Evolutionary conservation across 352 stramenopile genomes (phyloP).

Genomic region (Globisporangium okanoganense): DNA sequence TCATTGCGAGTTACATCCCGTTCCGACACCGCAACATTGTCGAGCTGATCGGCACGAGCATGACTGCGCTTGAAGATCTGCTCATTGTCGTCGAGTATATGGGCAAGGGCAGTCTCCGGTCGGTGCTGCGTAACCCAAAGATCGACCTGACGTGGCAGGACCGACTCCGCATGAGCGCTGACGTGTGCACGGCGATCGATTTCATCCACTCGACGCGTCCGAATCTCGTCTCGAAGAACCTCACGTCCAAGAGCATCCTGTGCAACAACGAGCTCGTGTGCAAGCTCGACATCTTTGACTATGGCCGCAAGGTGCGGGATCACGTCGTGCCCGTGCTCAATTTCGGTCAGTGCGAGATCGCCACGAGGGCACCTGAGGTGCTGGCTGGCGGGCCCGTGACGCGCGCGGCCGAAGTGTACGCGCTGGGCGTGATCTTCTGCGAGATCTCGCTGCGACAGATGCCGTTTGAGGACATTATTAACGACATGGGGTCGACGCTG

Average conservation of each 20-base stretch:
- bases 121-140: slow-evolving; percentile 42
- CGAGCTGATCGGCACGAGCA: slow-evolving; percentile 57
- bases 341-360: slow-evolving; percentile 59
- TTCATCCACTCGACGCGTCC: slow-evolving; percentile 45
- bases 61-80: slow-evolving; percentile 50
- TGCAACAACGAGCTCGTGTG: slow-evolving; percentile 51
- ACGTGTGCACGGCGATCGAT: slow-evolving; percentile 43
- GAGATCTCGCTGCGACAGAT: slow-evolving; percentile 50
- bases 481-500: slow-evolving; percentile 45
- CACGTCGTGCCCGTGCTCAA: slow-evolving; percentile 33
- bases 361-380: slow-evolving; percentile 49
- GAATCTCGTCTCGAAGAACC: slow-evolving; percentile 35
- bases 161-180: slow-evolving; percentile 41
- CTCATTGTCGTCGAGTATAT: slow-evolving; percentile 78
- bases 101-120: slow-evolving; percentile 58
- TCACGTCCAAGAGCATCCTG: slow-evolving; percentile 61
- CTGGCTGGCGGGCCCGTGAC: slow-evolving; percentile 43
- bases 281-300: slow-evolving; percentile 79
- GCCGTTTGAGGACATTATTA: slow-evolving; percentile 40
- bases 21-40: slow-evolving; percentile 70
- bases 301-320: slow-evolving; percentile 43
- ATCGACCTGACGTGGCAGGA: slow-evolving; percentile 51
- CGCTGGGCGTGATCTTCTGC: slow-evolving; percentile 69
- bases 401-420: slow-evolving; percentile 58
- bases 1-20: slow-evolving; percentile 47